Conservation (phyloP, 495 filamentous ascomycete genomes). For the Xylaria cubensis region DNA sequence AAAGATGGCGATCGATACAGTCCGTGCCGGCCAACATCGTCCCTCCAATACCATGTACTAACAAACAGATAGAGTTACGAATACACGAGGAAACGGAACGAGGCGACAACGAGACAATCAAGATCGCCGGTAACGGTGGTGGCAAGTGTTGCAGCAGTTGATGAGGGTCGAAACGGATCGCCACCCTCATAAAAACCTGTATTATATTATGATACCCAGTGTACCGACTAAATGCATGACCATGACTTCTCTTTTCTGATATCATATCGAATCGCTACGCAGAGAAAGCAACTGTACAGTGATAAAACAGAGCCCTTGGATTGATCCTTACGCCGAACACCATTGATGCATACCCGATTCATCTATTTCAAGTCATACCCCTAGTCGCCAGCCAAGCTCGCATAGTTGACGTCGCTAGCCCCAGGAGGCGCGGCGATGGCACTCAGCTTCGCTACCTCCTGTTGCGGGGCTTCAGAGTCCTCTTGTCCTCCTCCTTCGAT, state of each 20-base stretch:
- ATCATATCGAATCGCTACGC: constrained; percentile 44
- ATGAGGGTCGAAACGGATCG: constrained; percentile 37
- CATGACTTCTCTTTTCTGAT: constrained; percentile 43
- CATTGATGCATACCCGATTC: constrained; percentile 42
- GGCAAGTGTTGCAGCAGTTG: constrained; percentile 52
- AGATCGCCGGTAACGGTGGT: constrained; percentile 58
- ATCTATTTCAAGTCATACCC: constrained; percentile 6
- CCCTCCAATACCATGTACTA: constrained; percentile 12
- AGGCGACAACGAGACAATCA: constrained; percentile 89
- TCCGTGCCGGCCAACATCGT: constrained; percentile 47
- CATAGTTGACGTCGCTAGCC: constrained; percentile 79
- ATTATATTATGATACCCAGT: constrained; percentile 44
- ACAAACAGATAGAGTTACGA: constrained; percentile 64
- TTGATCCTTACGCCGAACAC: constrained; percentile 37
- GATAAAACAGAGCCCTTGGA: constrained; percentile 41
- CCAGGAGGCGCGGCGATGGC: constrained; percentile 83
- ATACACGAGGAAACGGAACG: constrained; percentile 92
- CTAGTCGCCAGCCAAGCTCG: constrained; percentile 82
- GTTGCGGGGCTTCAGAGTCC: constrained; percentile 37
- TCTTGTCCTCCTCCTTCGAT: constrained; percentile 41
- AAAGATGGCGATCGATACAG: constrained; percentile 69
- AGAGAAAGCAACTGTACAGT: constrained; percentile 38
- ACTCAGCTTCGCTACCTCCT: constrained; percentile 55
- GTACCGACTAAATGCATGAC: constrained; percentile 38
- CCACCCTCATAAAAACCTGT: constrained; percentile 40